Percentiles rank a stretch among this genome's conserved stretches.
These are phyloP conservation scores for Dendrocalamus latiflorus DNA, from an alignment of 202 grass and related monocot species.

Conservation along the genomic window DNA sequence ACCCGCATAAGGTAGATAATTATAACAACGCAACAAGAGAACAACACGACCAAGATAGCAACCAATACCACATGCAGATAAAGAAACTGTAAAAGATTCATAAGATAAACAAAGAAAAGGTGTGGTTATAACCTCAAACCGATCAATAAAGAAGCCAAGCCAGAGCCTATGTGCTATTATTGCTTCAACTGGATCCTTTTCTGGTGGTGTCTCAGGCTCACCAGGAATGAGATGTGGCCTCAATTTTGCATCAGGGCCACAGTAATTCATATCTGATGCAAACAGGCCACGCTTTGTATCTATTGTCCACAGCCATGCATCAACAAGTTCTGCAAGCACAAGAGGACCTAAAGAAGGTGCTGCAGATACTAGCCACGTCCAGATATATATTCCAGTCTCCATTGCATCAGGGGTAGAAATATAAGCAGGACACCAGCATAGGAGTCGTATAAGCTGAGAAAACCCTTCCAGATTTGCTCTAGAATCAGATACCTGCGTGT, in stretches of 20 bases:
- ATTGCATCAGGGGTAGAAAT: slow-evolving; percentile 95
- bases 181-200: slow-evolving; percentile 92
- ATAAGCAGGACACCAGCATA: slow-evolving; percentile 99
- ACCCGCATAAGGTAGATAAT: slow-evolving; percentile 4
- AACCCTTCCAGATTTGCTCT: slow-evolving; percentile 85
- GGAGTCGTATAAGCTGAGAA: slow-evolving; percentile 90
- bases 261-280: slow-evolving; percentile 93
- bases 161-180: slow-evolving; percentile 94
- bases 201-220: slow-evolving; percentile 17
- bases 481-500: slow-evolving; percentile 61
- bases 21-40: slow-evolving; percentile 11
- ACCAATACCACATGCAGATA: background rate
- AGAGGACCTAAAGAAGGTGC: slow-evolving; percentile 85
- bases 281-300: slow-evolving; percentile 96
- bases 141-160: slow-evolving; percentile 98
- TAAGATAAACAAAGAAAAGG: slow-evolving; percentile 37
- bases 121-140: slow-evolving; percentile 80
- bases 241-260: slow-evolving; percentile 64
- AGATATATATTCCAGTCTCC: slow-evolving; percentile 99
- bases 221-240: too few species aligned
- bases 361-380: slow-evolving; percentile 98
- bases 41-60: background rate
- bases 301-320: slow-evolving; percentile 99
- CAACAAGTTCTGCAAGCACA: slow-evolving; percentile 95
- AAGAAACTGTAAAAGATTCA: slow-evolving; percentile 15